Evolutionary conservation across 108 stramenopile species (phyloP).

Genomic region (Cyclotella cryptica): DNA sequence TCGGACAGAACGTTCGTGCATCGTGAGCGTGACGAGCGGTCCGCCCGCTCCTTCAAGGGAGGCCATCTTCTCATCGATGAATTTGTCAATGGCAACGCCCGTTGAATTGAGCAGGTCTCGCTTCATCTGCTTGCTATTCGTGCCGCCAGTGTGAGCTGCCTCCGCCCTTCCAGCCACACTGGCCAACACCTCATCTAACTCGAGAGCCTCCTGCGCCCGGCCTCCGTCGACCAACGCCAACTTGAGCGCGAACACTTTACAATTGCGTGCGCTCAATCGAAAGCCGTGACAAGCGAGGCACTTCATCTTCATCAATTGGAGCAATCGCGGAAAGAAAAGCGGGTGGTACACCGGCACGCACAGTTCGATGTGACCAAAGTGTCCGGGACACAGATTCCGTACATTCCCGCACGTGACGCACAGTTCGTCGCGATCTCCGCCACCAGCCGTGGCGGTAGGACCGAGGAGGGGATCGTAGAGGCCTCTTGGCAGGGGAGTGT

Average conservation of each 20-base stretch:
- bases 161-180: slow-evolving; percentile 28
- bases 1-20: slow-evolving; percentile 74
- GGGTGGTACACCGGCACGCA: slow-evolving; percentile 97
- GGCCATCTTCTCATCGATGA: neutral
- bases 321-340: slow-evolving; percentile 80
- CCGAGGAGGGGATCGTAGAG: slow-evolving; percentile 96
- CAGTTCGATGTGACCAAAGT: slow-evolving; percentile 96
- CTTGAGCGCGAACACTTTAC: slow-evolving; percentile 66
- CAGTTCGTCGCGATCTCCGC: slow-evolving; percentile 26
- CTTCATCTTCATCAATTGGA: slow-evolving; percentile 86
- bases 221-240: slow-evolving; percentile 72
- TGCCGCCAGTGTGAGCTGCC: slow-evolving; percentile 11
- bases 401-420: slow-evolving; percentile 94
- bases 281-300: slow-evolving; percentile 96
- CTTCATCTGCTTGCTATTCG: neutral
- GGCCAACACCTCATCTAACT: slow-evolving; percentile 73
- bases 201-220: slow-evolving; percentile 55
- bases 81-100: neutral
- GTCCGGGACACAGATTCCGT: slow-evolving; percentile 92
- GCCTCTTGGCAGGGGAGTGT: slow-evolving; percentile 87
- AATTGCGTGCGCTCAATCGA: slow-evolving; percentile 45
- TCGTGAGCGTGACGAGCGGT: slow-evolving; percentile 20
- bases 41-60: neutral
- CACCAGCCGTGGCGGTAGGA: slow-evolving; percentile 59
- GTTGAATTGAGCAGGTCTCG: slow-evolving; percentile 9